Percentiles rank a stretch among this genome's conserved stretches.
Evolutionary conservation across 2,329 filamentous ascomycete species (phyloP).

Genomic region (Sphaerostilbella broomeana): DNA sequence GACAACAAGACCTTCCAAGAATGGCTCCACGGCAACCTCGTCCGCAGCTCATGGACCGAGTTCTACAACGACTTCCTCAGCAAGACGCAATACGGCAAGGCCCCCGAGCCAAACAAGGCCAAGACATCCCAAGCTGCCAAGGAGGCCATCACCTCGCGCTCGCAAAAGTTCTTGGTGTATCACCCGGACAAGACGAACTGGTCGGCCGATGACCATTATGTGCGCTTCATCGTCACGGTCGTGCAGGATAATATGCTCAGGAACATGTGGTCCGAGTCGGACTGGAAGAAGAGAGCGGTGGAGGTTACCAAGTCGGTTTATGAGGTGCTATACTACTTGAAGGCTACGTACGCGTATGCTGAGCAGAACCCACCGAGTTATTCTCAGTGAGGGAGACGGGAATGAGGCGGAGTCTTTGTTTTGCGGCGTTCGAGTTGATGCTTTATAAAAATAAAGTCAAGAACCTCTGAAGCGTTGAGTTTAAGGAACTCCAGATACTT

Average conservation of each 20-base stretch:
- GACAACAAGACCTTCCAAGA: slow-evolving; percentile 27
- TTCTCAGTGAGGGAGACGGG: slow-evolving; percentile 12
- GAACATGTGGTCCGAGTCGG: slow-evolving; percentile 23
- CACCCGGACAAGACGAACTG: slow-evolving; percentile 31
- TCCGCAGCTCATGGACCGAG: slow-evolving; percentile 32
- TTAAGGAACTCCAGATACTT: too few relatives aligned
- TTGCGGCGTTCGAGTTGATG: too few relatives aligned
- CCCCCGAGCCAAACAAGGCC: slow-evolving; percentile 28
- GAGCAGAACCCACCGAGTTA: slow-evolving; percentile 26
- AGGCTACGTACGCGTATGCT: slow-evolving; percentile 16
- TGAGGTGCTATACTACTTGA: slow-evolving; percentile 32
- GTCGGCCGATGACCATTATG: slow-evolving; percentile 31
- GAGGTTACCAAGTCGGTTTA: slow-evolving; percentile 30
- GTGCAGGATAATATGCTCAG: slow-evolving; percentile 30
- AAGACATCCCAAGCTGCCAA: slow-evolving; percentile 25
- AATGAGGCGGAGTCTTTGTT: too few relatives aligned
- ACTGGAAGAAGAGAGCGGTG: slow-evolving; percentile 24
- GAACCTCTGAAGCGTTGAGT: too few relatives aligned
- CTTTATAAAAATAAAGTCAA: too few relatives aligned
- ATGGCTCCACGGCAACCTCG: slow-evolving; percentile 27
- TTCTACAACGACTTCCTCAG: slow-evolving; percentile 28
- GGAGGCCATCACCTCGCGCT: slow-evolving; percentile 25
- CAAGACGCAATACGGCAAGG: slow-evolving; percentile 10
- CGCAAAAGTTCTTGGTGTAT: slow-evolving; percentile 28
- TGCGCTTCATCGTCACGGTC: slow-evolving; percentile 33